These are phyloP conservation scores for Xylaria acuta DNA, from an alignment of 495 filamentous ascomycete species.

Conservation along the genomic window DNA sequence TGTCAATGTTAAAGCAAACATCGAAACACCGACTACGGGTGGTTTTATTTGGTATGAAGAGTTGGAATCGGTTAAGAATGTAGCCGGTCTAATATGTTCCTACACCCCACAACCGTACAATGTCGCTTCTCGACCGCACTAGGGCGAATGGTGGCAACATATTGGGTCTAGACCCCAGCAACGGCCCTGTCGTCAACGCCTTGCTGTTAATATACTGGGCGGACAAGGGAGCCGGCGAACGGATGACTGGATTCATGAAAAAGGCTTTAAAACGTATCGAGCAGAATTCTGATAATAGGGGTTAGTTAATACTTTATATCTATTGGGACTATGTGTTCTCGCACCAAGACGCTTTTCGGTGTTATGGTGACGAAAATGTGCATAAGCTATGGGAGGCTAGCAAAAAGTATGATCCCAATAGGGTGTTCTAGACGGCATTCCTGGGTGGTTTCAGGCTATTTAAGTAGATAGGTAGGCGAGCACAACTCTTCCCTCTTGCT, in stretches of 20 bases:
- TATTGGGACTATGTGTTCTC: constrained; percentile 52
- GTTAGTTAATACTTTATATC: constrained; percentile 29
- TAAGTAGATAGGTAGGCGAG: no score
- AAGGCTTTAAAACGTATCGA: constrained; percentile 24
- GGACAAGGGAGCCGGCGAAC: constrained; percentile 27
- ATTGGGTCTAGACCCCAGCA: constrained; percentile 31
- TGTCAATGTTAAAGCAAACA: neutral
- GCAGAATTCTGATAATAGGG: no score
- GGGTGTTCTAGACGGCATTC: constrained; percentile 54
- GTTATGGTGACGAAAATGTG: constrained; percentile 56
- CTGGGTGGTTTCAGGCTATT: constrained; percentile 40
- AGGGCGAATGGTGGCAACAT: constrained; percentile 39
- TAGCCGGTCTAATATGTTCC: constrained; percentile 9
- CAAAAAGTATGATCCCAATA: constrained; percentile 57
- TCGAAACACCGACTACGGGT: neutral
- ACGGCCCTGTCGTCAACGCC: constrained; percentile 28
- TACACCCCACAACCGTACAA: constrained; percentile 23
- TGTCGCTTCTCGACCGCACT: constrained; percentile 29
- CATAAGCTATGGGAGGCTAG: constrained; percentile 44
- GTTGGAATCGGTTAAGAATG: constrained; percentile 18
- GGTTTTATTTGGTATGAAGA: constrained; percentile 21
- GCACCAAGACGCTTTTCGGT: constrained; percentile 51
- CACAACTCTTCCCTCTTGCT: no score
- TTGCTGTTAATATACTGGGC: constrained; percentile 31
- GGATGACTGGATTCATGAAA: constrained; percentile 21